A percentile compares a stretch with the other conserved stretches of the same genome.
phyloP scores from a whole-genome alignment of 2,329 filamentous ascomycete genomes.

The Colletotrichum australisinense region DNA sequence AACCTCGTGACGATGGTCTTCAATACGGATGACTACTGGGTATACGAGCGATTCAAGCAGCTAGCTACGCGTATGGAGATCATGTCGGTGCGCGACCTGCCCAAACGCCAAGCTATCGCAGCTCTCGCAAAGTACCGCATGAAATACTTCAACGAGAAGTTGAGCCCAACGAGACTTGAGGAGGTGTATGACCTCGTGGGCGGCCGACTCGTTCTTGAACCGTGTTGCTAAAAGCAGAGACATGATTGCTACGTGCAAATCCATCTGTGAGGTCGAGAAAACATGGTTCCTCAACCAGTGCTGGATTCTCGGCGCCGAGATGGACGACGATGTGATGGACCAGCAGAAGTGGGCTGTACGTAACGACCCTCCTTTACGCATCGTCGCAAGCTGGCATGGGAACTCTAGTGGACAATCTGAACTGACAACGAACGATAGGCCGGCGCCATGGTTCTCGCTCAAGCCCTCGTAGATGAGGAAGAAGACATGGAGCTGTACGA shows the following conservation, averaged over 20 bases:
- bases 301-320: conserved; percentile 77
- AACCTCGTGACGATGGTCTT: conserved; percentile 93
- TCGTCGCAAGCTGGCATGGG: background rate
- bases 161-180: conserved; percentile 69
- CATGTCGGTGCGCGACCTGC: conserved; percentile 84
- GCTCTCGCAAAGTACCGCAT: conserved; percentile 85
- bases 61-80: conserved; percentile 96
- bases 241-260: conserved; percentile 84
- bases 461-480: conserved; percentile 88
- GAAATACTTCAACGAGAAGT: conserved; percentile 77
- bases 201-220: conserved; percentile 88
- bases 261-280: conserved; percentile 75
- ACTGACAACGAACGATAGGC: conserved; percentile 61
- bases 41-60: conserved; percentile 93
- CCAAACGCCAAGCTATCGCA: conserved; percentile 79
- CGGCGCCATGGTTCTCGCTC: conserved; percentile 92
- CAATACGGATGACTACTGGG: conserved; percentile 98
- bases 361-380: conserved; percentile 38
- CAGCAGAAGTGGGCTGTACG: conserved; percentile 94
- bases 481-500: conserved; percentile 57
- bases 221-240: conserved; percentile 87
- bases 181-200: conserved; percentile 89
- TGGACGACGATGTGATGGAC: conserved; percentile 98
- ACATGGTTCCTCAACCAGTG: conserved; percentile 83
- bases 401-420: background rate